Conservation (phyloP, 1,139 yeast species). For the Yamadazyma taylorii region DNA sequence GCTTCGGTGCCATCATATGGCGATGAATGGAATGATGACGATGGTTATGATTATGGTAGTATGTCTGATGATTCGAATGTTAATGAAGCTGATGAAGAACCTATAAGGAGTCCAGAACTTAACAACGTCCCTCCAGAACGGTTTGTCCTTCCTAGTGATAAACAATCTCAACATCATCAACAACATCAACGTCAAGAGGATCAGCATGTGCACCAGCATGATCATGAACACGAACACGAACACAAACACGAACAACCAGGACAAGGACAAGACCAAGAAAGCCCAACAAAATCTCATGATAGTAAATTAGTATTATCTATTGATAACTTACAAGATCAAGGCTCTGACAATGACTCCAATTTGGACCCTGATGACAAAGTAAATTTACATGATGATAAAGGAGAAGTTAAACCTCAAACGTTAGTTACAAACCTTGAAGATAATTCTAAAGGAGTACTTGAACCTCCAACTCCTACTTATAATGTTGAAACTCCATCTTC, state of each 20-base stretch:
- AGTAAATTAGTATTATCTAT: conserved; percentile 36
- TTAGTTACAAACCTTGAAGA: not conserved
- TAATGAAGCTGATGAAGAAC: conserved; percentile 6
- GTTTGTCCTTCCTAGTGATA: conserved; percentile 15
- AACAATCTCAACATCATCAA: not conserved
- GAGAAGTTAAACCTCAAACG: conserved; percentile 6
- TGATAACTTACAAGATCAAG: conserved; percentile 24
- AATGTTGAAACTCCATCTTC: conserved; percentile 30
- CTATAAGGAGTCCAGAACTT: conserved; percentile 11
- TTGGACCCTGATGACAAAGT: not conserved
- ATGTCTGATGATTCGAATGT: conserved; percentile 10
- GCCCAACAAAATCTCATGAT: conserved; percentile 6
- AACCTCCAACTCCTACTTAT: conserved; percentile 36
- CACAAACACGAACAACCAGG: too few species aligned
- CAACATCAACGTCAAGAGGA: too few species aligned
- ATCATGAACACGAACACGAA: too few species aligned
- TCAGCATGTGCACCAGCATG: too few species aligned
- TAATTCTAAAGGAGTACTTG: not conserved
- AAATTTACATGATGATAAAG: conserved; percentile 2
- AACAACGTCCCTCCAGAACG: conserved; percentile 16
- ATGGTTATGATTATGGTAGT: conserved; percentile 25
- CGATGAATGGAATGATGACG: conserved; percentile 55
- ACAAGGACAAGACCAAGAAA: conserved; percentile 1
- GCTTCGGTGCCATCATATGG: conserved; percentile 60
- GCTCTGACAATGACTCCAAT: conserved; percentile 20